These are phyloP conservation scores for Meyerozyma sp. DNA, from an alignment of 1,139 yeast species.

Conservation along the genomic window DNA sequence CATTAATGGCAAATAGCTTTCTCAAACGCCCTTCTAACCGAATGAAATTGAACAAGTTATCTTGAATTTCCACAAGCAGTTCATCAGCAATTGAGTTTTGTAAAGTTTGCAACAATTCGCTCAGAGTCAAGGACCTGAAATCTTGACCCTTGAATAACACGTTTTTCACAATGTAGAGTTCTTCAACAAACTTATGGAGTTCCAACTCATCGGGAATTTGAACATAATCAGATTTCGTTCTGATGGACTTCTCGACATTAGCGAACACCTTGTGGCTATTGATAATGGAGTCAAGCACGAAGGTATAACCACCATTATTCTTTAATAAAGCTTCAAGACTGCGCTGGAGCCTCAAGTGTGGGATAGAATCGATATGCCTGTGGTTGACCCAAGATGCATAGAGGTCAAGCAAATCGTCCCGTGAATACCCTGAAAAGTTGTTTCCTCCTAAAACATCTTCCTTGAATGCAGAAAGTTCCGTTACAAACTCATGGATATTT, in stretches of 20 bases:
- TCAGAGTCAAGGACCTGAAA: neutral
- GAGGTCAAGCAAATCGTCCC: neutral
- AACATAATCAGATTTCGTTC: slow-evolving; percentile 9
- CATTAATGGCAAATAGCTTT: slow-evolving; percentile 14
- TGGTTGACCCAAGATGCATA: neutral
- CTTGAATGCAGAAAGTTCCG: slow-evolving; percentile 17
- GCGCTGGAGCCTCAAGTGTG: slow-evolving; percentile 4
- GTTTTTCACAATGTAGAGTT: slow-evolving; percentile 10
- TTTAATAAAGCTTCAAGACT: slow-evolving; percentile 18
- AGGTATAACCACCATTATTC: slow-evolving; percentile 27
- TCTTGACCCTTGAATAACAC: slow-evolving; percentile 6
- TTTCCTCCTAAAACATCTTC: slow-evolving; percentile 11
- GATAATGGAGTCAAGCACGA: slow-evolving; percentile 28
- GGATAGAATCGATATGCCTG: neutral
- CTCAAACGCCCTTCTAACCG: slow-evolving; percentile 12
- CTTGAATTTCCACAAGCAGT: neutral
- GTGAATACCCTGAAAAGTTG: neutral
- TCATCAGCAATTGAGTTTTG: neutral
- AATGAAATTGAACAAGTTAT: slow-evolving; percentile 8
- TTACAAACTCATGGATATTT: slow-evolving; percentile 18
- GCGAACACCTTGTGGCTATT: slow-evolving; percentile 21
- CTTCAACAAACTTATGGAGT: slow-evolving; percentile 12
- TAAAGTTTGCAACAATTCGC: slow-evolving; percentile 1
- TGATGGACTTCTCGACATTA: slow-evolving; percentile 16
- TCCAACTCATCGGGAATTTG: slow-evolving; percentile 21